phyloP scores from a whole-genome alignment of 2,329 filamentous ascomycete genomes.

The Diaporthe nobilis region DNA sequence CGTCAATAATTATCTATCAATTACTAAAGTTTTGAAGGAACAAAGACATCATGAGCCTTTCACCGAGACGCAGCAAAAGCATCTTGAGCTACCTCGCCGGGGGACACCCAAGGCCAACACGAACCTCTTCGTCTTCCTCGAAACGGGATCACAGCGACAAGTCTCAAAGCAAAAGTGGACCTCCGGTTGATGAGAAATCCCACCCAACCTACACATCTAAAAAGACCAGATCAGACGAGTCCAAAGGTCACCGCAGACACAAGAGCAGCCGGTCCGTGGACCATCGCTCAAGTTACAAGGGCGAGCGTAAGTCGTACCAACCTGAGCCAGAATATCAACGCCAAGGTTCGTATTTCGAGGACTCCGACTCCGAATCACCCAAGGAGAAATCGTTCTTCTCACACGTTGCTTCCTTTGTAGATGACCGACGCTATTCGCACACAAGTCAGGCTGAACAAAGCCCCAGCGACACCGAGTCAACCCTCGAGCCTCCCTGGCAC shows the following conservation, averaged over 20 bases:
- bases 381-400: conserved; percentile 1
- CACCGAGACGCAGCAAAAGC: not conserved
- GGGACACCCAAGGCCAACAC: not conserved
- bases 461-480: not conserved
- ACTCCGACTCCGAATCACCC: not conserved
- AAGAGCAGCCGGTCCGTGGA: conserved; percentile 3
- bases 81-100: not conserved
- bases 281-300: not conserved
- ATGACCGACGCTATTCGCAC: not conserved
- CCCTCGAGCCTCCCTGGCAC: not conserved
- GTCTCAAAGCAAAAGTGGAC: not conserved
- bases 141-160: not conserved
- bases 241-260: not conserved
- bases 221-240: not conserved
- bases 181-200: not conserved
- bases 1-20: not conserved
- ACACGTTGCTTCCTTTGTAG: not conserved
- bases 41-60: not conserved
- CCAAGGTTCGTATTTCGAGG: conserved; percentile 12
- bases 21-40: not conserved
- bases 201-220: not conserved
- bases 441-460: not conserved
- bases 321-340: not conserved
- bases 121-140: not conserved
- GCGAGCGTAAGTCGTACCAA: not conserved